Evolutionary conservation across 441 rosid species (phyloP), one percentile per base, ranked within the genome.

Genomic region (Populus tomentosa): DNA sequence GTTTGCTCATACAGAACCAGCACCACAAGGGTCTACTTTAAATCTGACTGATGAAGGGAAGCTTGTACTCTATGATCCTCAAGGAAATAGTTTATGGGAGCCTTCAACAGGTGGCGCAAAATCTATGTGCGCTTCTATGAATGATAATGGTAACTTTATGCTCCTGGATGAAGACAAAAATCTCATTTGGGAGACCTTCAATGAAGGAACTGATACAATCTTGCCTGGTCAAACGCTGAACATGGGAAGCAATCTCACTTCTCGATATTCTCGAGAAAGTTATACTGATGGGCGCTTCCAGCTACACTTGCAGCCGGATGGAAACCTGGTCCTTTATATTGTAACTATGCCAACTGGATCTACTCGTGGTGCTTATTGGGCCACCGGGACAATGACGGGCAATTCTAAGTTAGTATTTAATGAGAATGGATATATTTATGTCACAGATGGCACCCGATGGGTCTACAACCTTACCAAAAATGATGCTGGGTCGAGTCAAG

Each of bases 111-210:
- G 20, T 14, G 56, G 6, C 7, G 38, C 56, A 28, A 67, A 28
- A 38, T 82, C 77, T 23, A 62, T 77, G 10, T 64, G 63, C 21
- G 90, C 83, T 3, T 40, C 72, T 70, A 62, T 89, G 80, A 69
- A 80, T 6, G 86, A 89, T 46, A 76, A 78, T 0, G 91, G 92
- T 10, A 86, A 86, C 59, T 84, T 89, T 11, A 81, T 83, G 67
- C 64, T 35, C 10, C 18, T 16, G 1, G 33, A 28, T 23, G 36
- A 3, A 10, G 70, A 28, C 35, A 76, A 10, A 0, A 46, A 46
- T 4, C 56, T 18, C 61, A 10, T 84, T 14, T 89, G 91, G 91
- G 76, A 83, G 79, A 88, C 87, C 74, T 88, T 88, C 78, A 67
- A 80, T 4, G 33, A 79, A 38, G 87, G 90, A 9, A 84, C 85